phyloP scores from a whole-genome alignment of 768 basidiomycete species.

The Lactarius sp. region DNA sequence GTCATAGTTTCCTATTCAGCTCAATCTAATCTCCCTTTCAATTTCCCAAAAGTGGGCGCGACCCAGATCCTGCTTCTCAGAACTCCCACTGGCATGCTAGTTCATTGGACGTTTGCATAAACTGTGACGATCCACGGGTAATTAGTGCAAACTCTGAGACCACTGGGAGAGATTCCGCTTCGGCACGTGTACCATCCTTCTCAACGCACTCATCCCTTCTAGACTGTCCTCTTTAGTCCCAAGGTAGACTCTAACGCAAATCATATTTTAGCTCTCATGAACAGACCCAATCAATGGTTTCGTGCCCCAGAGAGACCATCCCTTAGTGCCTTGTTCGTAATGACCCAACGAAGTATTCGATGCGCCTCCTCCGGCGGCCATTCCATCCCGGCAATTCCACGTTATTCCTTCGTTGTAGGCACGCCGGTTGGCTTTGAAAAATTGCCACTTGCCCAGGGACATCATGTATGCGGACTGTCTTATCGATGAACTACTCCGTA shows the following conservation, averaged over 20 bases:
- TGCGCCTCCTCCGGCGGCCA: too few relatives aligned
- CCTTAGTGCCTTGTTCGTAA: neutral
- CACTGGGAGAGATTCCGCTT: too few relatives aligned
- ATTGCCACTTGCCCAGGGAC: neutral
- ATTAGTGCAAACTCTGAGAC: too few relatives aligned
- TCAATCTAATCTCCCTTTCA: constrained; percentile 12
- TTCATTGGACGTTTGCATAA: neutral
- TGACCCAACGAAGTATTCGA: neutral
- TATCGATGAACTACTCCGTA: neutral
- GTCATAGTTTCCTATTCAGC: constrained; percentile 9
- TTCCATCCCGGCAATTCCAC: neutral
- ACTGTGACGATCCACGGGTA: too few relatives aligned
- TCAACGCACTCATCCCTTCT: neutral
- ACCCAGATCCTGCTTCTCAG: neutral
- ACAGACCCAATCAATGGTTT: neutral
- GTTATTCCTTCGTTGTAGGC: neutral
- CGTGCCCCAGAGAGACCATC: neutral
- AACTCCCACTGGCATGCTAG: neutral
- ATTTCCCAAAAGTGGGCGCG: constrained; percentile 1
- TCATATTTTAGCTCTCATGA: neutral
- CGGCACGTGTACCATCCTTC: too few relatives aligned
- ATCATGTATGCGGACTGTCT: neutral
- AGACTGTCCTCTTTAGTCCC: neutral
- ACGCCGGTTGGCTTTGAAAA: neutral
- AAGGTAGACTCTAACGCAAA: neutral